Conservation (phyloP, 768 basidiomycete genomes). For the Scleroderma citrinum region DNA sequence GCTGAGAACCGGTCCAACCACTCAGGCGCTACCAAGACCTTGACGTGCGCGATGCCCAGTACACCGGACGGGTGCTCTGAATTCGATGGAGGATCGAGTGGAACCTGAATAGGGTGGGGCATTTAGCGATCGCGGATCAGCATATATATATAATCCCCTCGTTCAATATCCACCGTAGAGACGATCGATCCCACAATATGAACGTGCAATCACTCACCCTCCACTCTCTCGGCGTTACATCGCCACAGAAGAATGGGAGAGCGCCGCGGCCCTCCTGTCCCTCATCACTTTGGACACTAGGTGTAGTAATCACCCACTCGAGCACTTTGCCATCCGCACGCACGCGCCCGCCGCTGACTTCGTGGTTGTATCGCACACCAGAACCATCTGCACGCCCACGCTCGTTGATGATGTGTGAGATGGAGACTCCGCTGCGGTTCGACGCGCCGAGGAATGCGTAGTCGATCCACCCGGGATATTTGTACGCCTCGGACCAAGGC, state of each 20-base stretch:
- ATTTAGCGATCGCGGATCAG: not conserved
- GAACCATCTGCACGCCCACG: conserved; percentile 38
- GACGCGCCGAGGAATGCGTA: conserved; percentile 59
- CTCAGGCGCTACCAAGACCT: conserved; percentile 31
- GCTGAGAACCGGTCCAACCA: conserved; percentile 28
- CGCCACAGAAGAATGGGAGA: conserved; percentile 71
- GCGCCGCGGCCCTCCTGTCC: conserved; percentile 16
- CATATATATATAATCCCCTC: not conserved
- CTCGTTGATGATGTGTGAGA: conserved; percentile 51
- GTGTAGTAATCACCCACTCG: conserved; percentile 51
- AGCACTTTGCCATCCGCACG: conserved; percentile 50
- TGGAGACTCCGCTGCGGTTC: conserved; percentile 39
- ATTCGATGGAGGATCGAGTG: conserved; percentile 41
- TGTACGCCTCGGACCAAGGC: conserved; percentile 43
- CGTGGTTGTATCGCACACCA: conserved; percentile 37
- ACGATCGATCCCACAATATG: conserved; percentile 44
- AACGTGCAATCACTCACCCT: conserved; percentile 38
- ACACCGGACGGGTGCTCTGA: conserved; percentile 45
- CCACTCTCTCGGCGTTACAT: conserved; percentile 54
- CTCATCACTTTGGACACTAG: conserved; percentile 31
- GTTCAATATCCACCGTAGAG: not conserved
- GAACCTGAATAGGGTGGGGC: conserved; percentile 41
- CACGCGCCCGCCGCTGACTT: conserved; percentile 48
- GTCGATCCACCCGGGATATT: conserved; percentile 61
- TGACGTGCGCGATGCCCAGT: conserved; percentile 44